These are phyloP conservation scores for Haberlea rhodopensis DNA, from an alignment of 257 asterid genomes.

Conservation along the genomic window DNA sequence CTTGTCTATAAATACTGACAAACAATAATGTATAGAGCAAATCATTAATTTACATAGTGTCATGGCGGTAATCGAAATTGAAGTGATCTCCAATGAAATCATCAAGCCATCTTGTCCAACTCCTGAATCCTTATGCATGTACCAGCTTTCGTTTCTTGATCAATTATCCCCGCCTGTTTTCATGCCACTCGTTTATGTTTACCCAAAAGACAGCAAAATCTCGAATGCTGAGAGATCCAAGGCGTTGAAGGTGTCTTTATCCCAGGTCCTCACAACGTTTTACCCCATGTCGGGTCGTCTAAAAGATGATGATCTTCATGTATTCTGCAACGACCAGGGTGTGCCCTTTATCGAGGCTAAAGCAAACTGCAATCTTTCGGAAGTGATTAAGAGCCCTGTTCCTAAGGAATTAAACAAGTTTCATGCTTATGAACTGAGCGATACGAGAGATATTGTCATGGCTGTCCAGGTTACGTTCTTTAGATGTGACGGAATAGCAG, in stretches of 20 bases:
- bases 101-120: slow-evolving; percentile 46
- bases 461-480: slow-evolving; percentile 37
- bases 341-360: slow-evolving; percentile 34
- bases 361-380: slow-evolving; percentile 32
- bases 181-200: slow-evolving; percentile 46
- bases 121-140: slow-evolving; percentile 21
- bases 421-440: slow-evolving; percentile 35
- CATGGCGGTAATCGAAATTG: slow-evolving; percentile 28
- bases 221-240: slow-evolving; percentile 23
- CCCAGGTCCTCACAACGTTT: slow-evolving; percentile 34
- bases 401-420: slow-evolving; percentile 35
- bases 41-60: neutral
- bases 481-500: slow-evolving; percentile 43
- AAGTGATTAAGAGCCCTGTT: slow-evolving; percentile 24
- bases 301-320: slow-evolving; percentile 24
- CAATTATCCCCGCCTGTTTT: slow-evolving; percentile 39
- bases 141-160: slow-evolving; percentile 53
- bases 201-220: slow-evolving; percentile 21
- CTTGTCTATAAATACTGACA: no score
- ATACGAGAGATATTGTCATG: slow-evolving; percentile 22
- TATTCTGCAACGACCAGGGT: slow-evolving; percentile 49
- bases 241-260: slow-evolving; percentile 42
- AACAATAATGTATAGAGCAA: no score
- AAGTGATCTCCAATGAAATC: slow-evolving; percentile 33
- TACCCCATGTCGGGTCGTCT: slow-evolving; percentile 57